Base-by-base conservation (phyloP, 148 eudicot genomes). In the Dysphania ambrosioides region DNA sequence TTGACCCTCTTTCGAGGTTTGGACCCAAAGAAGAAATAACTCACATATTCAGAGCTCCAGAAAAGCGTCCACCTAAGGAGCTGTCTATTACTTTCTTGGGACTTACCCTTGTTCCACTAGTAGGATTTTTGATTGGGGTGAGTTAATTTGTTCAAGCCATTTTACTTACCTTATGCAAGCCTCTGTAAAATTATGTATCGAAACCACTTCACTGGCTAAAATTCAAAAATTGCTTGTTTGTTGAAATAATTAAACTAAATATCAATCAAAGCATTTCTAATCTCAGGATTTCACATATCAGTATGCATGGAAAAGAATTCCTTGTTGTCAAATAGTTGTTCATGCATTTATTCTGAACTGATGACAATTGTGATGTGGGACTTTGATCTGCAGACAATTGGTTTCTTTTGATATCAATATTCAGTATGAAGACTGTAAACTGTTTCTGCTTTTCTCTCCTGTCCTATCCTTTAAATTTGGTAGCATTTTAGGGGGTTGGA, bases 11-110 rank as follows among this genome's bases (percentile, higher is more conserved):
- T 77, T 83, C 85, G 19, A 92, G 93, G 85, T 92, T 80, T 79
- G 92, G 88, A 60, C 97, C 98, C 71, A 90, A 92, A 83, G 89
- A 88, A 65, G 98, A 95, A 83, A 95, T 95, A 55, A n/a, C 82
- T 15, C 97, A 95, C 81, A 90, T 95, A 42, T 95, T 95, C 75
- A 85, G 98, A 79, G 38, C 70, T 81, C 92, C 97, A 32, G 98
- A 95, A 68, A 95, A 90, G 85, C 88, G 85, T 60, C 98, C 98
- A 49, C 81, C 92, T 69, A 85, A 78, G 70, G 88, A 87, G 77
- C 83, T 95, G 29, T 92, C 97, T 78, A 84, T 87, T 78, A 83
- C 79, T 70, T 95, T 95, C 85, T 81, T 83, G 86, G 93, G 90
- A 69, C 87, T 95, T 55, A 79, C 90, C 72, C 74, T 92, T 65